A percentile compares a stretch with the other conserved stretches of the same genome.
These are phyloP conservation scores for Exophiala spinifera DNA, from an alignment of 2,329 filamentous ascomycete species.

Conservation along the genomic window DNA sequence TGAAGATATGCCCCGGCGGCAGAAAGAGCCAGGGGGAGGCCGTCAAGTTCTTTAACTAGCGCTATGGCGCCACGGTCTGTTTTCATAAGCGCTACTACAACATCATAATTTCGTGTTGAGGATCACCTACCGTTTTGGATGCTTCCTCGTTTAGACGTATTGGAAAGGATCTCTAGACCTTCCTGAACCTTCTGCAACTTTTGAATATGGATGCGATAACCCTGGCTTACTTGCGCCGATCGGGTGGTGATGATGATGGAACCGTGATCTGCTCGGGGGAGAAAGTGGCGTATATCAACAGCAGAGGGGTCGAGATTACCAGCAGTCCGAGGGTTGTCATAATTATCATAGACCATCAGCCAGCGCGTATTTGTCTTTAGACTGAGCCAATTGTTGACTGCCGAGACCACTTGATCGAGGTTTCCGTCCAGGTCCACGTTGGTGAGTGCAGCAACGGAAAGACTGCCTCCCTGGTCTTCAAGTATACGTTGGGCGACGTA, in stretches of 20 bases:
- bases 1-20: conserved; percentile 47
- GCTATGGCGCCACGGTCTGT: conserved; percentile 8
- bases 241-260: conserved; percentile 27
- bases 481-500: conserved; percentile 7
- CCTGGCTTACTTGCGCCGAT: conserved; percentile 4
- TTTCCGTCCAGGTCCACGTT: conserved; percentile 8
- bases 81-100: background rate
- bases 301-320: conserved; percentile 20
- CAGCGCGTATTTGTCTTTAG: conserved; percentile 20
- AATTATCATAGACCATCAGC: conserved; percentile 29
- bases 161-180: conserved; percentile 13
- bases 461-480: background rate
- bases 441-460: background rate
- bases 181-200: conserved; percentile 8
- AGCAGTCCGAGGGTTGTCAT: conserved; percentile 18
- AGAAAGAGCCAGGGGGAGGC: conserved; percentile 47
- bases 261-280: conserved; percentile 19
- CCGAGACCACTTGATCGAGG: conserved; percentile 6
- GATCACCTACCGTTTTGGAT: conserved; percentile 8
- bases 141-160: conserved; percentile 8
- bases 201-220: conserved; percentile 5
- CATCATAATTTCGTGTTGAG: background rate
- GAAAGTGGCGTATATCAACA: conserved; percentile 16
- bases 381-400: conserved; percentile 19
- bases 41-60: conserved; percentile 40